A percentile compares a stretch with the other conserved stretches of the same genome.
Conservation (phyloP, 805 yeast genomes). For the Saturnispora kantuleensis region DNA sequence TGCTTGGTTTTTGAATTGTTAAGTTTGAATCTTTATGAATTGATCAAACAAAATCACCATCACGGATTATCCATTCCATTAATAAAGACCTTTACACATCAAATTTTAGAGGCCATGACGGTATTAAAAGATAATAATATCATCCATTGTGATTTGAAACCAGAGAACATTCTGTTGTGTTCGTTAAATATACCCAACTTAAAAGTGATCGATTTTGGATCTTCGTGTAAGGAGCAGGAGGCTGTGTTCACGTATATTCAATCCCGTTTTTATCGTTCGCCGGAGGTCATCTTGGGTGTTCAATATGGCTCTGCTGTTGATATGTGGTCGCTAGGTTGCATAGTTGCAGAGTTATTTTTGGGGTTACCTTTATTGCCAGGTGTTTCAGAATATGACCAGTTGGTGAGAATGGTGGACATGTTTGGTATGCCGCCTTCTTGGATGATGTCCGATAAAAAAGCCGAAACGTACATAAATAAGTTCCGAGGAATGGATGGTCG, state of each 20-base stretch:
- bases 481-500: constrained; percentile 19
- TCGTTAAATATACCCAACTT: constrained; percentile 76
- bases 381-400: constrained; percentile 83
- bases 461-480: constrained; percentile 49
- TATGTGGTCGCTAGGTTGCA: constrained; percentile 97
- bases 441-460: constrained; percentile 92
- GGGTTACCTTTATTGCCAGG: constrained; percentile 82
- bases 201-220: constrained; percentile 92
- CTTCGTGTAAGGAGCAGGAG: constrained; percentile 87
- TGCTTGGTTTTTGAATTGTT: constrained; percentile 88
- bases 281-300: constrained; percentile 83
- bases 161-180: constrained; percentile 81
- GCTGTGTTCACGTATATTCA: constrained; percentile 87
- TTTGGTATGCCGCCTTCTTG: constrained; percentile 85
- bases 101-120: constrained; percentile 69
- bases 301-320: constrained; percentile 91
- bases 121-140: constrained; percentile 74
- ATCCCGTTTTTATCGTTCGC: constrained; percentile 94
- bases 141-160: constrained; percentile 94
- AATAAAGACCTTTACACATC: constrained; percentile 69
- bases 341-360: constrained; percentile 82
- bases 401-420: constrained; percentile 71
- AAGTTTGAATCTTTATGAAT: constrained; percentile 80
- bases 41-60: constrained; percentile 86
- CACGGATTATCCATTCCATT: constrained; percentile 77